Percentiles rank a stretch among this genome's conserved stretches.
phyloP scores from a whole-genome alignment of 2,329 filamentous ascomycete genomes.

The Talaromyces sp. region DNA sequence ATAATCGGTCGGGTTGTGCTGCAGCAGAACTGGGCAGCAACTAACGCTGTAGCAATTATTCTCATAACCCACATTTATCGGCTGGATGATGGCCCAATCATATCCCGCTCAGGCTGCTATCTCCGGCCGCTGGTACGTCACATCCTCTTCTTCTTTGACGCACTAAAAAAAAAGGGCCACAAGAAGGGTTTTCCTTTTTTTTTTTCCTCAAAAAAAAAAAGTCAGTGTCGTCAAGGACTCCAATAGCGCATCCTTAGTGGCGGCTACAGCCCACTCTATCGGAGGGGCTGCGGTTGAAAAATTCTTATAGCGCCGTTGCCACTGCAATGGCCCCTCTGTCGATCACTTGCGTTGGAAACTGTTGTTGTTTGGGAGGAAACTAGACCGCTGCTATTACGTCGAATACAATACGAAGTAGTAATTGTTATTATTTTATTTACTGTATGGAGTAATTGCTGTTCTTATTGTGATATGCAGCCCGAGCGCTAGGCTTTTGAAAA shows the following conservation, averaged over 20 bases:
- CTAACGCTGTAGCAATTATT: slow-evolving; percentile 6
- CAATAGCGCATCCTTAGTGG: slow-evolving; percentile 16
- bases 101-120: neutral
- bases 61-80: neutral
- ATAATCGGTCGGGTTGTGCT: slow-evolving; percentile 13
- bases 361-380: neutral
- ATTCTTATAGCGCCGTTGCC: slow-evolving; percentile 11
- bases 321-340: slow-evolving; percentile 6
- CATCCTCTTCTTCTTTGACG: neutral
- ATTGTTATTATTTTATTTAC: no score
- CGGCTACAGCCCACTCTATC: slow-evolving; percentile 3
- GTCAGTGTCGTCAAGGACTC: slow-evolving; percentile 13
- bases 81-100: neutral
- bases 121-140: neutral
- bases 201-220: neutral
- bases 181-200: neutral
- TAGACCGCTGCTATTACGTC: neutral
- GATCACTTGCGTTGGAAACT: neutral
- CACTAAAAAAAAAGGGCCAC: neutral
- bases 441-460: no score
- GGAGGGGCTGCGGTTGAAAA: neutral
- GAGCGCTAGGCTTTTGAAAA: neutral
- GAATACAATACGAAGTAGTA: no score
- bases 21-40: slow-evolving; percentile 33
- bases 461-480: neutral